A percentile compares a stretch with the other conserved stretches of the same genome.
Evolutionary conservation across 257 asterid species (phyloP).

Genomic region (Nicotiana noctiflora): DNA sequence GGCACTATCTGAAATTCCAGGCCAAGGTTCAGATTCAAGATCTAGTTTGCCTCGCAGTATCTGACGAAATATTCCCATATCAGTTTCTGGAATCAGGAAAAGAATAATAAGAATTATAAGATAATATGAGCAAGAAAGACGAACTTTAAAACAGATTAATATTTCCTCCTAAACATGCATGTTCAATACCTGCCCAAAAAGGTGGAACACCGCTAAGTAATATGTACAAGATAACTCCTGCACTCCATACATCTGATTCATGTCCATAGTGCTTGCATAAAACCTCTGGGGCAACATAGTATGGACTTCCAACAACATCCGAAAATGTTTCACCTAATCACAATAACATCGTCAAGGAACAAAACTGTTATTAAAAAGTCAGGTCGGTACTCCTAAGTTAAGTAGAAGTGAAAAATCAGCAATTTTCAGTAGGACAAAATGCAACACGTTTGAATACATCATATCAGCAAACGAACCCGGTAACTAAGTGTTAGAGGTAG

Average conservation of each 20-base stretch:
- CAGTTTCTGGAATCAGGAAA: constrained; percentile 63
- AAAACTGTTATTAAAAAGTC: neutral
- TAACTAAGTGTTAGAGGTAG: neutral
- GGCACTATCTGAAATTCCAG: constrained; percentile 69
- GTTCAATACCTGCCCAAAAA: constrained; percentile 75
- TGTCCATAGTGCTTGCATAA: constrained; percentile 85
- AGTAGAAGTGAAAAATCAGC: neutral
- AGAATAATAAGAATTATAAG: constrained; percentile 9
- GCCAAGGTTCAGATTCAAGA: constrained; percentile 94
- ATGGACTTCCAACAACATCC: constrained; percentile 95
- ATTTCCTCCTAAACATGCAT: neutral
- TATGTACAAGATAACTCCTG: constrained; percentile 87
- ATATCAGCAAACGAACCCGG: neutral
- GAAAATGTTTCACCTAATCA: constrained; percentile 61
- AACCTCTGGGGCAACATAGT: constrained; percentile 93
- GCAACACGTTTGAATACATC: neutral
- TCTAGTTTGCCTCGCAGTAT: constrained; percentile 66
- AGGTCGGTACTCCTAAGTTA: neutral
- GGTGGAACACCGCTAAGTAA: constrained; percentile 95
- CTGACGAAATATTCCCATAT: constrained; percentile 96
- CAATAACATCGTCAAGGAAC: neutral
- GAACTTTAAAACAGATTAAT: neutral
- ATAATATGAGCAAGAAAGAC: neutral
- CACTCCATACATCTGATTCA: constrained; percentile 96
- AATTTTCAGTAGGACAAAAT: neutral